These are phyloP conservation scores for Yamagishiella unicocca DNA, from an alignment of 139 green algal species.

Conservation along the genomic window DNA sequence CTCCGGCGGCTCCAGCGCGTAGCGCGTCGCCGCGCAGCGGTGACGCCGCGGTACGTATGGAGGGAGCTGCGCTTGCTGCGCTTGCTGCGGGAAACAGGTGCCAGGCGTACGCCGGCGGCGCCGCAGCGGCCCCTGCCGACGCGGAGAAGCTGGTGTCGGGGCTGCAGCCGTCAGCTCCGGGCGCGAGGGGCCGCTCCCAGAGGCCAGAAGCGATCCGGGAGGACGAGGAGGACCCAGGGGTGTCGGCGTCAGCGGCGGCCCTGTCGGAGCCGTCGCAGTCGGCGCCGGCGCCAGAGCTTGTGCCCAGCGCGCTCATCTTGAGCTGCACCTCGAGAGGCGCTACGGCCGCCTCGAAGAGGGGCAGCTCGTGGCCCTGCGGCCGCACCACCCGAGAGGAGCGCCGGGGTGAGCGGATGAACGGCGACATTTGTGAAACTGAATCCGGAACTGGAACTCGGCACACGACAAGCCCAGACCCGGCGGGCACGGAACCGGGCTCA, in stretches of 20 bases:
- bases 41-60: no score
- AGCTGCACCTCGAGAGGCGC: constrained; percentile 29
- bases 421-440: no score
- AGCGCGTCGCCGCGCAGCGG: not conserved
- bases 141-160: not conserved
- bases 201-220: no score
- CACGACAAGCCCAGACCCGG: no score
- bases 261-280: not conserved
- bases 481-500: no score
- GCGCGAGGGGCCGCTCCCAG: not conserved
- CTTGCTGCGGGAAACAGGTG: not conserved
- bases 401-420: no score
- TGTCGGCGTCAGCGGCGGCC: not conserved
- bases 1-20: no score
- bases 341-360: constrained; percentile 34
- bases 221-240: not conserved
- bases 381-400: no score
- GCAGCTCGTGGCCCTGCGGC: constrained; percentile 30
- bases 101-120: not conserved
- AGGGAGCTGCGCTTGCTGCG: not conserved
- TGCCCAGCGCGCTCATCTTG: not conserved
- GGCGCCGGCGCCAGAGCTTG: not conserved
- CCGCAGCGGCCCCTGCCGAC: not conserved
- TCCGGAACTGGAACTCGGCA: no score
- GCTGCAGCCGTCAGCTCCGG: not conserved